Evolutionary conservation across 164 flowering plant genomes (phyloP), one percentile per base, ranked within the genome.

Genomic region (Paratinospora sagittata): DNA sequence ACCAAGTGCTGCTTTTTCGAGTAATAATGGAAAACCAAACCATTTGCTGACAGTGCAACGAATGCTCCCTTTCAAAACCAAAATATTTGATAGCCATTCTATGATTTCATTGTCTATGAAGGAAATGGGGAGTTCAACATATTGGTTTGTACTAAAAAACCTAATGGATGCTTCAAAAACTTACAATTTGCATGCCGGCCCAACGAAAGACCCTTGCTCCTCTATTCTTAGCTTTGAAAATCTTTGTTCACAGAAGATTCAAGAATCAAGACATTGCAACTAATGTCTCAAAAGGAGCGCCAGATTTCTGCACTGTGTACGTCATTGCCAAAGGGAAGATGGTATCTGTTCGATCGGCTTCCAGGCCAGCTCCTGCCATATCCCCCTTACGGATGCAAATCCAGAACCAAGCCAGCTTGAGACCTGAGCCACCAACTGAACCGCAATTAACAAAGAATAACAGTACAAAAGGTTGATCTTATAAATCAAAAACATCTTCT

Each of bases 221-320:
- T 12, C 43, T 64, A 52, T 5, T 30, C 68, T 72, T 14, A 39
- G 9, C 60, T 30, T 24, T 23, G 23, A 3, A 67, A 26, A 47
- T 27, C 27, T 65, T 70, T 21, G 69, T 57, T 27, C 37, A 74
- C 84, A 87, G 92, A 74, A 78, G 78, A 74, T 87, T 90, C 76
- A 90, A 80, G 80, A 67, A 63, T 3, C 24, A 77, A 36, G 88
- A 85, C 67, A 27, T 81, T 52, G 81, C 90, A 13, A 73, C 75
- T 41, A 76, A 72, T 63, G 79, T 87, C 12, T 80, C 85, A 23
- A 90, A 85, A 81, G 79, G 71, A 12, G 91, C 88, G 41, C 92
- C 96, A 6, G 96, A 90, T 76, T 90, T 87, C 80, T 88, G 96
- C 81, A 87, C 72, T 4, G 92, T 90, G 0, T 88, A 84, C 72